Evolutionary conservation across 1,284 basidiomycete genomes (phyloP).

Genomic region (Apiotrichum laibachii): DNA sequence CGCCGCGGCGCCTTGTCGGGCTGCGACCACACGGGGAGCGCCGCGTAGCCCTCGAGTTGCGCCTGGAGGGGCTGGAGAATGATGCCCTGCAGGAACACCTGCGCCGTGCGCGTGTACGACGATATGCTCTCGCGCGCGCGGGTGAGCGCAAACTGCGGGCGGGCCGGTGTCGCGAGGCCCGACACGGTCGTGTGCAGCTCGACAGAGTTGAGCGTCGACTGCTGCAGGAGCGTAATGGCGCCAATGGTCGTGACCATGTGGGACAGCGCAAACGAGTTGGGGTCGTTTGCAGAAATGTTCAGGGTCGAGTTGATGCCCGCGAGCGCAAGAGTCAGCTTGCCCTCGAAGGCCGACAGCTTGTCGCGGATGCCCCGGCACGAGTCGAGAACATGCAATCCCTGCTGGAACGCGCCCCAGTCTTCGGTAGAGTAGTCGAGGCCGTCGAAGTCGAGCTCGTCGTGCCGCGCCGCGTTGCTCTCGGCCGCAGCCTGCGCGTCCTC

Average conservation of each 20-base stretch:
- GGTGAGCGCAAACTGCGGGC: slow-evolving; percentile 56
- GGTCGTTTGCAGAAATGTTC: slow-evolving; percentile 59
- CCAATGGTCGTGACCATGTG: slow-evolving; percentile 59
- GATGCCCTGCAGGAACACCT: slow-evolving; percentile 71
- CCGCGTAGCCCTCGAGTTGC: slow-evolving; percentile 70
- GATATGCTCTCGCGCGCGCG: slow-evolving; percentile 62
- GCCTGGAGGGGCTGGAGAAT: slow-evolving; percentile 80
- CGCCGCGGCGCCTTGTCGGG: slow-evolving; percentile 39
- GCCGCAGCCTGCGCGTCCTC: slow-evolving; percentile 12
- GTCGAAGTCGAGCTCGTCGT: slow-evolving; percentile 42
- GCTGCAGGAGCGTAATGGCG: slow-evolving; percentile 68
- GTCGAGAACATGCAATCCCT: slow-evolving; percentile 74
- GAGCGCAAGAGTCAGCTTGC: slow-evolving; percentile 61
- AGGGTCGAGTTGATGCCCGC: slow-evolving; percentile 62
- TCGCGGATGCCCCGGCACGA: slow-evolving; percentile 69
- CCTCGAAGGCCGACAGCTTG: slow-evolving; percentile 65
- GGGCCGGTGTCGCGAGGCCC: slow-evolving; percentile 16
- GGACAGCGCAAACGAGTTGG: slow-evolving; percentile 42
- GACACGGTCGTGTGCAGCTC: slow-evolving; percentile 66
- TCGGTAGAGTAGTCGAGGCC: slow-evolving; percentile 71
- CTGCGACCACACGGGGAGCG: slow-evolving; percentile 66
- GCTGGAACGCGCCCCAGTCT: slow-evolving; percentile 82
- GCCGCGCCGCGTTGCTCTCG: not conserved
- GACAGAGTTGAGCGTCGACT: slow-evolving; percentile 74
- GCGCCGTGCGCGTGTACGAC: slow-evolving; percentile 68